Base-by-base conservation (phyloP, 495 filamentous ascomycete species). In the Mytilinidion resinicola region DNA sequence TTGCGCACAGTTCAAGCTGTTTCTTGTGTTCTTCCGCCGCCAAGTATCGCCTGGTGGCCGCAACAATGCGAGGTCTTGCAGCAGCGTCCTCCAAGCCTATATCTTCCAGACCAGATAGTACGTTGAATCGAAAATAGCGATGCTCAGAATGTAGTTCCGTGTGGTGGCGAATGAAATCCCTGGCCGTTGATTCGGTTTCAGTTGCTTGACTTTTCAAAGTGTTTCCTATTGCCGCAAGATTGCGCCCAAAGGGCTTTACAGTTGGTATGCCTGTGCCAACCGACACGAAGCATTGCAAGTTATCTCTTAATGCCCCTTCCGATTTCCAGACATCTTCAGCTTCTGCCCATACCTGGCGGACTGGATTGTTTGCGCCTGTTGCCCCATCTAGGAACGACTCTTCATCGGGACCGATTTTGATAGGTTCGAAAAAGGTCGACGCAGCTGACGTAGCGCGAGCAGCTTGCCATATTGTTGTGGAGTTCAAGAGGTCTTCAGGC, bases 391-490 rank as follows among this genome's bases (percentile, higher is more conserved):
- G 71, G 49, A 73, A 79, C 19, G 59, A 55, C 0, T 56, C 66
- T 34, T 50, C 25, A 12, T 50, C 47, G 4, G 64, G 48, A 3
- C 69, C 72, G 39, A 79, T 73, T 6, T 15, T 49, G 0, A 74
- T 71, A 0, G 72, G 61, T 0, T 50, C 47, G 47, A 50, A 50
- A 20, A 50, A 50, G n/a, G 47, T 15, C 25, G 47, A 50, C n/a
- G 47, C 47, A 5, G 47, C 47, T 3, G 47, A 50, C 12, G 47
- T 50, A 15, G 47, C 47, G n/a, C 47, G n/a, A 12, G 19, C 17
- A 50, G 47, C 47, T 34, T 50, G 14, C 47, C 47, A 50, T 12
- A 50, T 50, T 20, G n/a, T 50, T n/a, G n/a, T n/a, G n/a, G n/a
- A n/a, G n/a, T n/a, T n/a, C n/a, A n/a, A n/a, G n/a, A n/a, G n/a